phyloP scores from a whole-genome alignment of 345 rosid species.

The Gynandropsis gynandra region DNA sequence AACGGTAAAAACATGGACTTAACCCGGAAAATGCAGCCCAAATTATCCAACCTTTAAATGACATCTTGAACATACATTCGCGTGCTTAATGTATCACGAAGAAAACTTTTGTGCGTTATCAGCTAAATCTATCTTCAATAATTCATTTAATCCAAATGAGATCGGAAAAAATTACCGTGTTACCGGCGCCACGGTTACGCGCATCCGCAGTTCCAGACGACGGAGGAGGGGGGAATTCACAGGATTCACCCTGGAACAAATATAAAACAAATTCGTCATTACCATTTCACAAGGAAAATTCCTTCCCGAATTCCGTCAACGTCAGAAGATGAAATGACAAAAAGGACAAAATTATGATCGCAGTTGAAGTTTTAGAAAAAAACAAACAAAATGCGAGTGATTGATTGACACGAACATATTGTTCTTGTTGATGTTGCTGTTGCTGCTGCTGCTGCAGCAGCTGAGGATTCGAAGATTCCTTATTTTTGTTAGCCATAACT shows the following conservation, averaged over 20 bases:
- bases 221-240: slow-evolving; percentile 26
- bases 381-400: slow-evolving; percentile 5
- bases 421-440: slow-evolving; percentile 5
- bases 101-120: neutral
- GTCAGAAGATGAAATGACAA: neutral
- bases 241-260: slow-evolving; percentile 37
- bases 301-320: neutral
- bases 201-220: slow-evolving; percentile 27
- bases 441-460: slow-evolving; percentile 15
- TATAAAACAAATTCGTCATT: neutral
- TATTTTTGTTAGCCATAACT: slow-evolving; percentile 45
- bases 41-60: neutral
- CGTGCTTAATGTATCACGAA: neutral
- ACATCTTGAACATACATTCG: neutral
- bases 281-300: neutral
- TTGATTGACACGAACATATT: slow-evolving; percentile 2
- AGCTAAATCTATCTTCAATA: neutral
- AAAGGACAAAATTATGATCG: neutral
- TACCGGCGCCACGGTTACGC: slow-evolving; percentile 38
- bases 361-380: neutral
- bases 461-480: slow-evolving; percentile 38
- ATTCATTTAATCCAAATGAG: neutral
- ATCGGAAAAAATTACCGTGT: slow-evolving; percentile 31
- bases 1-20: neutral
- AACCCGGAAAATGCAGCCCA: neutral